phyloP scores from a whole-genome alignment of 208 protist genomes.

The Trichomonas vaginalis region DNA sequence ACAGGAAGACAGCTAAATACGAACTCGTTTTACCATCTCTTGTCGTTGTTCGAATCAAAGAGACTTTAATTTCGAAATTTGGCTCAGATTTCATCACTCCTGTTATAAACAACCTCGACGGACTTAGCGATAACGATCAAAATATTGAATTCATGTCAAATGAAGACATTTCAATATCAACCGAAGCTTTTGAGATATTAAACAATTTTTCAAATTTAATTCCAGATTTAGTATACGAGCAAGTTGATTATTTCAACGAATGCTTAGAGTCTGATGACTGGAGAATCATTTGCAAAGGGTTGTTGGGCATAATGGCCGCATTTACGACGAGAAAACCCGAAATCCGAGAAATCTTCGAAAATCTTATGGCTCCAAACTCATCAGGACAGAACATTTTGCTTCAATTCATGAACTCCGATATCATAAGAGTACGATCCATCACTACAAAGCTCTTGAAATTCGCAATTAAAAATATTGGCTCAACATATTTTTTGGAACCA shows the following conservation, averaged over 20 bases:
- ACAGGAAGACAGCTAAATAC: background rate
- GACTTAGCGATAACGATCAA: background rate
- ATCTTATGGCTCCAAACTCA: background rate
- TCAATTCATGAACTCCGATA: background rate
- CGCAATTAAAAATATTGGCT: background rate
- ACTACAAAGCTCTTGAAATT: background rate
- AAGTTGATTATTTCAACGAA: background rate
- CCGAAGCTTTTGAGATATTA: background rate
- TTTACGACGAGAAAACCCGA: background rate
- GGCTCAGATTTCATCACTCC: background rate
- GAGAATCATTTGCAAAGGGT: background rate
- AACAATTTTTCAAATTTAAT: background rate
- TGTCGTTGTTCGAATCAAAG: background rate
- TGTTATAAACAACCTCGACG: background rate
- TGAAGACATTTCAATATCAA: background rate
- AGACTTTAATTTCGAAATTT: background rate
- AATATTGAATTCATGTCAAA: background rate
- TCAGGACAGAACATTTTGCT: background rate
- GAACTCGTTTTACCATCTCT: background rate
- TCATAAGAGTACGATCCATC: background rate
- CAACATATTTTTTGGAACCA: background rate
- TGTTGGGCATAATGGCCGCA: background rate
- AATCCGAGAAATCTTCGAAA: background rate
- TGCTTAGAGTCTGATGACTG: background rate
- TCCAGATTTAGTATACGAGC: background rate